phyloP scores from a whole-genome alignment of 129 eudicot genomes.

The Flaveria bidentis region DNA sequence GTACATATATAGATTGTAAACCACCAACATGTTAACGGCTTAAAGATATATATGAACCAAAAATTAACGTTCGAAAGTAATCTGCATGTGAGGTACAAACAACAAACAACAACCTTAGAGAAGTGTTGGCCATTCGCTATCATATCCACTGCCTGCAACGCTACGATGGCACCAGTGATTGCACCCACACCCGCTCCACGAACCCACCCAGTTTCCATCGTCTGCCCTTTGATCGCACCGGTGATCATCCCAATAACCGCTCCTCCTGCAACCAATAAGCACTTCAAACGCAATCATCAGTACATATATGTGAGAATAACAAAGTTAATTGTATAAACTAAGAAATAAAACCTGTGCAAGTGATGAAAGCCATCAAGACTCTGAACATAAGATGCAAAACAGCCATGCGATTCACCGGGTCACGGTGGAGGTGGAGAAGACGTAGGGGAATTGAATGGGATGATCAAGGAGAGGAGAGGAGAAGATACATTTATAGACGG shows the following conservation, averaged over 20 bases:
- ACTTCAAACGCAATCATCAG: background rate
- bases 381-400: slow-evolving; percentile 36
- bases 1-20: slow-evolving; percentile 4
- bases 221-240: slow-evolving; percentile 84
- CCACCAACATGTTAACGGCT: background rate
- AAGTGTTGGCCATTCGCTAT: slow-evolving; percentile 63
- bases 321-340: too few relatives aligned
- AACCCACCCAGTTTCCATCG: slow-evolving; percentile 73
- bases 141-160: slow-evolving; percentile 66
- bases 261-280: slow-evolving; percentile 51
- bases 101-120: slow-evolving; percentile 48
- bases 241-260: slow-evolving; percentile 59
- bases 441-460: slow-evolving; percentile 25
- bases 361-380: slow-evolving; percentile 36
- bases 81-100: background rate
- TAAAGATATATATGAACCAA: background rate
- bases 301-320: background rate
- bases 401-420: slow-evolving; percentile 9
- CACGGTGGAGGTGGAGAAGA: slow-evolving; percentile 25
- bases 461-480: background rate
- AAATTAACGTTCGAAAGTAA: background rate
- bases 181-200: slow-evolving; percentile 80
- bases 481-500: slow-evolving; percentile 32
- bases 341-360: slow-evolving; percentile 31
- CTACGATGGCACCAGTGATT: slow-evolving; percentile 73